phyloP scores from a whole-genome alignment of 164 flowering plant genomes.

The Chloranthus sessilifolius region DNA sequence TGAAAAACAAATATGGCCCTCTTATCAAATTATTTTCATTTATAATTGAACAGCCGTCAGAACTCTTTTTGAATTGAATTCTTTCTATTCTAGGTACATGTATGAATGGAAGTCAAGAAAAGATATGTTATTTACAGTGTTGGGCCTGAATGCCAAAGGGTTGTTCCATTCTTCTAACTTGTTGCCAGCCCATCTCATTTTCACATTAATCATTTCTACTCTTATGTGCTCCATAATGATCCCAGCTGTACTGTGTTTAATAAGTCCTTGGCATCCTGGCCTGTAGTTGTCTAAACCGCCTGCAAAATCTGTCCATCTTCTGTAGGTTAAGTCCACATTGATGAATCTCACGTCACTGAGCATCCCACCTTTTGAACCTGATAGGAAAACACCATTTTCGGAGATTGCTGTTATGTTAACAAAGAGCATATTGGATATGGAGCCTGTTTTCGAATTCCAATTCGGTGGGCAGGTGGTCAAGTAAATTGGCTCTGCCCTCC shows the following conservation, averaged over 20 bases:
- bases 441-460: constrained; percentile 45
- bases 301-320: constrained; percentile 62
- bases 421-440: constrained; percentile 62
- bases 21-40: too few relatives aligned
- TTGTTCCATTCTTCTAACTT: constrained; percentile 46
- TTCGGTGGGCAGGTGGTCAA: constrained; percentile 77
- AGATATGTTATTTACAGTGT: constrained; percentile 72
- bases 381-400: constrained; percentile 82
- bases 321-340: constrained; percentile 60
- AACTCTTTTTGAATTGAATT: constrained; percentile 1
- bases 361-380: constrained; percentile 58
- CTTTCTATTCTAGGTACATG: constrained; percentile 16
- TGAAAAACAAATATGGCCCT: too few relatives aligned
- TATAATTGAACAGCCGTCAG: too few relatives aligned
- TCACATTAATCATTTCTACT: constrained; percentile 56
- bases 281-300: constrained; percentile 79
- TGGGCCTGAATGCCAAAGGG: constrained; percentile 77
- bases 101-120: constrained; percentile 60
- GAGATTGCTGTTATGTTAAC: constrained; percentile 69
- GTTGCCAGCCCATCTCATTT: constrained; percentile 65
- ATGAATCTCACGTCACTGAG: constrained; percentile 56
- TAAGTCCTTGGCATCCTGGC: constrained; percentile 94
- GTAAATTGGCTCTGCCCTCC: constrained; percentile 95
- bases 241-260: constrained; percentile 72
- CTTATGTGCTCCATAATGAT: constrained; percentile 86